phyloP scores from a whole-genome alignment of 129 eudicot species.

The Arctium minus region DNA sequence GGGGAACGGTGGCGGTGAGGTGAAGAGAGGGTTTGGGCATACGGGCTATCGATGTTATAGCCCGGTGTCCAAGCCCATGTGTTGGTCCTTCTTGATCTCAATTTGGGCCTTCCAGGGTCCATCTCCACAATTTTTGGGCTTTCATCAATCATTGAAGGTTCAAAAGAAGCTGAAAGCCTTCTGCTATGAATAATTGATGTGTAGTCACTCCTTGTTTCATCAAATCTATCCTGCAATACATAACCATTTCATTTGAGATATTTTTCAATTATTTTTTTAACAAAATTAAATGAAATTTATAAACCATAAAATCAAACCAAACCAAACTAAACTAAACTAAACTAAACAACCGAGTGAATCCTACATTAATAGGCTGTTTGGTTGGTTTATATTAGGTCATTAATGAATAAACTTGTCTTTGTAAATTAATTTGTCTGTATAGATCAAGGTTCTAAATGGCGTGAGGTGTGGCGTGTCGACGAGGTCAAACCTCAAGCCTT shows the following conservation, averaged over 20 bases:
- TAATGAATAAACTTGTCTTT: no score
- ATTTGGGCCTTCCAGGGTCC: slow-evolving; percentile 73
- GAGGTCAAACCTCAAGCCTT: no score
- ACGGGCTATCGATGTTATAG: slow-evolving; percentile 23
- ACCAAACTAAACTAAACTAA: background rate
- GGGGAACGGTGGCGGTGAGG: slow-evolving; percentile 43
- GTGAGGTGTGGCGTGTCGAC: no score
- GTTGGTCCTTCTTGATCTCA: slow-evolving; percentile 58
- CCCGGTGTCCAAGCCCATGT: slow-evolving; percentile 43
- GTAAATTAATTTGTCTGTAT: no score
- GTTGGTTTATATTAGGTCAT: no score
- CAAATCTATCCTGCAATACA: slow-evolving; percentile 49
- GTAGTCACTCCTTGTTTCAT: slow-evolving; percentile 48
- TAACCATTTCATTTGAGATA: background rate
- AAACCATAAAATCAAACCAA: background rate
- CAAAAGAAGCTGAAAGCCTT: slow-evolving; percentile 71
- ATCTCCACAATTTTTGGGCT: slow-evolving; percentile 80
- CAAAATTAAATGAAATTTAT: background rate
- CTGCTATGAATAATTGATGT: slow-evolving; percentile 50
- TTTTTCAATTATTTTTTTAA: background rate
- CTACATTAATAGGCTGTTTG: no score
- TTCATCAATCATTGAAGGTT: slow-evolving; percentile 38
- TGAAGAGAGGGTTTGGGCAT: slow-evolving; percentile 39
- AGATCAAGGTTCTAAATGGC: no score
- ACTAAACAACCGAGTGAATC: no score